Conservation (phyloP, 371 early-diverging fungal species). For the Umbelopsis sp. region DNA sequence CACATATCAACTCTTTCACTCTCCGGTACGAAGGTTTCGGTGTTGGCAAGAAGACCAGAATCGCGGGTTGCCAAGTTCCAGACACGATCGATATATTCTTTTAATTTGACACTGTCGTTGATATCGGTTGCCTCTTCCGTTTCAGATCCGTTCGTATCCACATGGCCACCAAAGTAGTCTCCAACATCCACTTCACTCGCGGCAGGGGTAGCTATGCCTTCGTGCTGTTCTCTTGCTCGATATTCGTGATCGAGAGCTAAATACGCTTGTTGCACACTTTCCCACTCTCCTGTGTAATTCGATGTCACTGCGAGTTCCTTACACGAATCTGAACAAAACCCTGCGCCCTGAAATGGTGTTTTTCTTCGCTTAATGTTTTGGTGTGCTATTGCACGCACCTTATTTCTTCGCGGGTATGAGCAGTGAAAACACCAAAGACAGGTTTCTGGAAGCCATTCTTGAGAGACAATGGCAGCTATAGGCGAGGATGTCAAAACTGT, state of each 20-base stretch:
- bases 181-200: neutral
- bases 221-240: conserved; percentile 9
- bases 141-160: conserved; percentile 21
- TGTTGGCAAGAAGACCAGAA: neutral
- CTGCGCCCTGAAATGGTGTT: conserved; percentile 22
- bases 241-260: neutral
- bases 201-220: conserved; percentile 2
- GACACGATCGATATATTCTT: conserved; percentile 29
- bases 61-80: conserved; percentile 25
- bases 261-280: neutral
- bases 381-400: conserved; percentile 25
- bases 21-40: neutral
- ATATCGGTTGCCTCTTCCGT: conserved; percentile 22
- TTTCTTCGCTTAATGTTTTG: conserved; percentile 7
- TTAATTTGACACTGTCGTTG: conserved; percentile 19
- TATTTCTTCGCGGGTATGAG: conserved; percentile 40
- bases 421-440: conserved; percentile 47
- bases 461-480: conserved; percentile 38
- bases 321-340: conserved; percentile 43
- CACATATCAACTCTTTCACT: conserved; percentile 41
- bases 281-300: conserved; percentile 23
- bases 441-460: conserved; percentile 48
- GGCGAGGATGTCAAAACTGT: conserved; percentile 32
- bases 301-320: conserved; percentile 18
- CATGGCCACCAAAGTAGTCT: conserved; percentile 11